phyloP scores from a whole-genome alignment of 352 stramenopile species.

The Aphanomyces stellatus region DNA sequence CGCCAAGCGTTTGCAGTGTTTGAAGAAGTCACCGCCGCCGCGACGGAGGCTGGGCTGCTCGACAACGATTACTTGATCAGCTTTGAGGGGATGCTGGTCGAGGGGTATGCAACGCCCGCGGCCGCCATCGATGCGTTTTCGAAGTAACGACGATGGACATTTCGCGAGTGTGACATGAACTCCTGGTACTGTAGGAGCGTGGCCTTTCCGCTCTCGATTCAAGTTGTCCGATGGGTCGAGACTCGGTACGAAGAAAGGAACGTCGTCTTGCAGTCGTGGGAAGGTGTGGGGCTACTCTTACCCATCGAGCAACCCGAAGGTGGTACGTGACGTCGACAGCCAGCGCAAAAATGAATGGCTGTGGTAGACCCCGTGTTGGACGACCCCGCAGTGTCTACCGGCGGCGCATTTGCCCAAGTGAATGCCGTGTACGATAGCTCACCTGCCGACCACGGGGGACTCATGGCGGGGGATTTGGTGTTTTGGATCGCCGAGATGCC shows the following conservation, averaged over 20 bases:
- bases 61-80: conserved; percentile 13
- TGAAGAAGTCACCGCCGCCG: background rate
- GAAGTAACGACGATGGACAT: background rate
- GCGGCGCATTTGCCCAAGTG: conserved; percentile 1
- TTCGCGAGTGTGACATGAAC: too few species aligned
- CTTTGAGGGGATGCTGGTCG: background rate
- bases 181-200: background rate
- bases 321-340: too few species aligned
- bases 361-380: background rate
- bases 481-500: conserved; percentile 5
- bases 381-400: background rate
- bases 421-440: conserved; percentile 5
- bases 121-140: background rate
- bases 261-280: conserved; percentile 6
- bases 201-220: conserved; percentile 1
- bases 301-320: background rate
- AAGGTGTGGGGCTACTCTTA: background rate
- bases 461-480: conserved; percentile 16
- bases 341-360: background rate
- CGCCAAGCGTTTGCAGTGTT: background rate
- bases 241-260: background rate
- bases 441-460: conserved; percentile 10
- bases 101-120: background rate
- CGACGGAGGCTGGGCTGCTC: background rate
- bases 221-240: background rate